Evolutionary conservation across 2,329 filamentous ascomycete species (phyloP).

Genomic region (Colletotrichum sp.): DNA sequence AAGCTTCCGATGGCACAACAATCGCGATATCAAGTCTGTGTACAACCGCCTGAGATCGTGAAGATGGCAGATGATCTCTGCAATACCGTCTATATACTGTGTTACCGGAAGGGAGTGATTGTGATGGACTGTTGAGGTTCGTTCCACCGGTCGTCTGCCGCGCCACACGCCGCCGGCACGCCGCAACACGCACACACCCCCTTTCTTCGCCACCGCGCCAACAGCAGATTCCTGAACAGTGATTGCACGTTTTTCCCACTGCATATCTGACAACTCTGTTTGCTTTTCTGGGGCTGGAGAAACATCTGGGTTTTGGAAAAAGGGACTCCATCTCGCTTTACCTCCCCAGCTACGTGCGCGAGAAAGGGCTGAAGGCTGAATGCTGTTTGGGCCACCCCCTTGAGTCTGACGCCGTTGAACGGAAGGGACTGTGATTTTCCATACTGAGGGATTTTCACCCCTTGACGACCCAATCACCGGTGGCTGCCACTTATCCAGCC

Average conservation of each 20-base stretch:
- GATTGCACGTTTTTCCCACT: neutral
- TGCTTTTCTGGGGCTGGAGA: neutral
- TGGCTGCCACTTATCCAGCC: neutral
- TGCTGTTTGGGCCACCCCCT: neutral
- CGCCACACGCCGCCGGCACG: neutral
- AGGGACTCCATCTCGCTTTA: too few species aligned
- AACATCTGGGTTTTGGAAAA: neutral
- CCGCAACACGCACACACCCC: neutral
- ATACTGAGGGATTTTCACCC: neutral
- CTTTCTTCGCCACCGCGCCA: neutral
- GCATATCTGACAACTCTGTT: neutral
- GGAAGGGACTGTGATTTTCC: neutral
- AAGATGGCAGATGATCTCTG: neutral
- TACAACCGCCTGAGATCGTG: fast-evolving
- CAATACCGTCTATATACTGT: neutral
- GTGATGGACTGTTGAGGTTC: neutral
- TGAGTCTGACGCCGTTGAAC: neutral
- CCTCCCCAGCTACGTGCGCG: too few species aligned
- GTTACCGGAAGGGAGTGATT: neutral
- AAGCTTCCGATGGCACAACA: neutral
- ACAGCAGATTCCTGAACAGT: neutral
- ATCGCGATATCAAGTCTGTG: neutral
- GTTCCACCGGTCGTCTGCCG: neutral
- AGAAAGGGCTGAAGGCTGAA: neutral
- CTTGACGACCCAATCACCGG: neutral